Percentiles rank a stretch among this genome's conserved stretches.
phyloP scores from a whole-genome alignment of 331 rosid species.

The Arachis monticola region DNA sequence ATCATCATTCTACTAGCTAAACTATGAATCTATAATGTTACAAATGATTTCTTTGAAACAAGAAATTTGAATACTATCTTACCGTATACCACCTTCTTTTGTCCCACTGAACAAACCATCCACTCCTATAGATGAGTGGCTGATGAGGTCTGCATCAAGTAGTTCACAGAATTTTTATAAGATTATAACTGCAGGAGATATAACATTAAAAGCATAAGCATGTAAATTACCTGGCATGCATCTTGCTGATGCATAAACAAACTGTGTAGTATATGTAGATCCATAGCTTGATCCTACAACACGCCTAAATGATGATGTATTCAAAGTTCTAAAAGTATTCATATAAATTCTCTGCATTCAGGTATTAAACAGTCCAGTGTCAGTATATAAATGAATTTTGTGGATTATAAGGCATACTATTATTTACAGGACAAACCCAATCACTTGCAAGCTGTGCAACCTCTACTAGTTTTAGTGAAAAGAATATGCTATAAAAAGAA shows the following conservation, averaged over 20 bases:
- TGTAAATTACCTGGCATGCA: slow-evolving; percentile 56
- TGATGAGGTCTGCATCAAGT: slow-evolving; percentile 51
- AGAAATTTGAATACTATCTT: slow-evolving; percentile 34
- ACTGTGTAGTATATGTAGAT: slow-evolving; percentile 40
- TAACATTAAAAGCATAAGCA: slow-evolving; percentile 24
- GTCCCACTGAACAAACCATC: slow-evolving; percentile 41
- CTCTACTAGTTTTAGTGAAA: neutral
- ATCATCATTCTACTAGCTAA: slow-evolving; percentile 27
- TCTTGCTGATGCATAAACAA: slow-evolving; percentile 50
- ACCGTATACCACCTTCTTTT: slow-evolving; percentile 62
- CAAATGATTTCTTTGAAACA: neutral
- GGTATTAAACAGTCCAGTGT: slow-evolving; percentile 3
- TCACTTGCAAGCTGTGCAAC: slow-evolving; percentile 16
- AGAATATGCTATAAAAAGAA: neutral
- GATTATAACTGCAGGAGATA: slow-evolving; percentile 15
- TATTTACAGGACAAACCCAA: neutral
- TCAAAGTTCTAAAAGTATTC: slow-evolving; percentile 52
- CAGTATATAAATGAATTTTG: neutral
- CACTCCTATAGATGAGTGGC: slow-evolving; percentile 35
- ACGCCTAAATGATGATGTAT: slow-evolving; percentile 45
- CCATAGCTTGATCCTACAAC: slow-evolving; percentile 43
- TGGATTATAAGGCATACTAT: slow-evolving; percentile 13
- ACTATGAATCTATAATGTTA: slow-evolving; percentile 4
- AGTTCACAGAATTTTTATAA: slow-evolving; percentile 26
- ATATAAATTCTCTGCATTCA: slow-evolving; percentile 57